Evolutionary conservation across 108 stramenopile species (phyloP), one percentile per base, ranked within the genome.

Genomic region (Cyclotella choctawhatcheeana): DNA sequence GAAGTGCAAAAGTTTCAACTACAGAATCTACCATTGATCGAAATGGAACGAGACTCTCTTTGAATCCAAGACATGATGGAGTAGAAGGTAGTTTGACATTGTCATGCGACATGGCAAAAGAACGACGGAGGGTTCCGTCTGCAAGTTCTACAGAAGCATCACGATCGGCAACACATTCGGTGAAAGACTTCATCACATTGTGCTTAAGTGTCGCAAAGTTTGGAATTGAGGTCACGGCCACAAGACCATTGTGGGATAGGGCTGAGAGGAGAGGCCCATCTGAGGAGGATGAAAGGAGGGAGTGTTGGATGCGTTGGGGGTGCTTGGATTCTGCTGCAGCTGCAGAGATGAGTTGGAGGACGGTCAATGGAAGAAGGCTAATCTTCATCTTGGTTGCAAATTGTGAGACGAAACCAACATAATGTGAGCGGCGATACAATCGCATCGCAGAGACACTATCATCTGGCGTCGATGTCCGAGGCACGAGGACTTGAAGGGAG

Each of bases 101-200:
- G 10, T 21, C 56, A 47, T 62, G 25, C 7, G 72, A n/a, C n/a
- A n/a, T n/a, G n/a, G n/a, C 78, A 43, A 74, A 68, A 5, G 78
- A 74, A 25, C 67, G 56, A 32, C 78, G 78, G n/a, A 74, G 44
- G 24, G 78, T 74, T 14, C 78, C 78, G 54, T 79, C 78, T 16
- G 6, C 30, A 32, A 68, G 55, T 22, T 13, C 31, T 17, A 33
- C 64, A 10, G 45, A 32, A 24, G 35, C 65, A 27, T 45, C 54
- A 5, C 51, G 52, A 24, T 73, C 64, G 22, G 48, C 33, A 21
- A 80, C n/a, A 44, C 79, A 80, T 2, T 29, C 50, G 24, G 74
- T 44, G 31, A 80, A 55, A 18, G 69, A 22, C 0, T 61, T 44
- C 64, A 78, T 27, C 25, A 75, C 32, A 14, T n/a, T 25, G 13